Conservation (phyloP, 2,329 filamentous ascomycete species). For the Acephala macrosclerotiorum region DNA sequence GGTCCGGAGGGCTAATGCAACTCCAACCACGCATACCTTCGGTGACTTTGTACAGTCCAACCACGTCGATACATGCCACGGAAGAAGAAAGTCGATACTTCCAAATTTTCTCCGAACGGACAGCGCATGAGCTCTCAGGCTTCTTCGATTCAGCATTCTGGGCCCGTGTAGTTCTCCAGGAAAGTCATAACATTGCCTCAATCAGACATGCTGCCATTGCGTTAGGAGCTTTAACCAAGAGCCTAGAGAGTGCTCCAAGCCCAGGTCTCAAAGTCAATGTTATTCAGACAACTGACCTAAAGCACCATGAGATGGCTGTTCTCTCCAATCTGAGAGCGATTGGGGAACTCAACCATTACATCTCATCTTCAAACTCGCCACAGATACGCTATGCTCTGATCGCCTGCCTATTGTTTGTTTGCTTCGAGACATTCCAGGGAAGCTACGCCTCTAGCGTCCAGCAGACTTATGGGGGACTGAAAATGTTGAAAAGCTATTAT, state of each 20-base stretch:
- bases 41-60: slow-evolving; percentile 32
- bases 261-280: slow-evolving; percentile 43
- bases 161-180: slow-evolving; percentile 66
- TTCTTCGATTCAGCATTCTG: slow-evolving; percentile 72
- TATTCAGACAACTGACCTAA: slow-evolving; percentile 50
- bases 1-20: slow-evolving; percentile 25
- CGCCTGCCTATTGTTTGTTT: slow-evolving; percentile 42
- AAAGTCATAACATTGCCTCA: slow-evolving; percentile 65
- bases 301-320: slow-evolving; percentile 66
- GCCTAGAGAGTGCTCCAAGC: slow-evolving; percentile 53
- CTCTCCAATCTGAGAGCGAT: slow-evolving; percentile 65
- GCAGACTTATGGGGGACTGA: slow-evolving; percentile 66
- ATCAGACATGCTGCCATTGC: slow-evolving; percentile 73
- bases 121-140: slow-evolving; percentile 68
- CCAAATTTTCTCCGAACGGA: slow-evolving; percentile 64
- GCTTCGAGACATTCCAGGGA: slow-evolving; percentile 43
- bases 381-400: slow-evolving; percentile 49
- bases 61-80: slow-evolving; percentile 55
- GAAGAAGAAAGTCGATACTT: slow-evolving; percentile 66
- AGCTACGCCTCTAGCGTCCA: slow-evolving; percentile 65
- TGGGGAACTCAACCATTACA: slow-evolving; percentile 55
- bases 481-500: slow-evolving; percentile 55
- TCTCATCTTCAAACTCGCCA: slow-evolving; percentile 50
- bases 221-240: slow-evolving; percentile 71
- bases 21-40: slow-evolving; percentile 43